phyloP scores from a whole-genome alignment of 1,284 basidiomycete species.

The Tylopilus orsonianus region DNA sequence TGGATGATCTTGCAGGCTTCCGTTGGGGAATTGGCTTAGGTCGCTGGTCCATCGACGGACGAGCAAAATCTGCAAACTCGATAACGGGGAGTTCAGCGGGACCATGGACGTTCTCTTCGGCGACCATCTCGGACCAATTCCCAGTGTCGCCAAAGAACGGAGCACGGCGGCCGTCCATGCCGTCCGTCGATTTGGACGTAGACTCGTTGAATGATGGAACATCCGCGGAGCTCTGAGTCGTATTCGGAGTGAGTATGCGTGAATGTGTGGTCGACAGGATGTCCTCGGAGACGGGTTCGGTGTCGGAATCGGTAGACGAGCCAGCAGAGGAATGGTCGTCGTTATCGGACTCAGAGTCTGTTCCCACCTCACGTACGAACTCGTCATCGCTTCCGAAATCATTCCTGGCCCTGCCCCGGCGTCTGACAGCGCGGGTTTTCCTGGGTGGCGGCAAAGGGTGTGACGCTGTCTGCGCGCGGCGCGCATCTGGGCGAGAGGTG shows the following conservation, averaged over 20 bases:
- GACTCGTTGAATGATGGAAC: constrained; percentile 29
- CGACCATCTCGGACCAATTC: constrained; percentile 82
- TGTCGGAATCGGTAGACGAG: constrained; percentile 67
- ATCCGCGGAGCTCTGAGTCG: constrained; percentile 57
- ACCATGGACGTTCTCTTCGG: constrained; percentile 61
- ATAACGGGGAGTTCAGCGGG: constrained; percentile 71
- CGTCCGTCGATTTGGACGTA: constrained; percentile 24
- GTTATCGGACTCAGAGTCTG: constrained; percentile 65
- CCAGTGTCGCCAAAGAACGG: constrained; percentile 55
- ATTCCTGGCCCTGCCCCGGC: constrained; percentile 55
- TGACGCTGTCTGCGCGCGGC: constrained; percentile 14
- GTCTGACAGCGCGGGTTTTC: constrained; percentile 46
- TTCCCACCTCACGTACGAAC: constrained; percentile 62
- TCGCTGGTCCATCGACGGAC: constrained; percentile 35
- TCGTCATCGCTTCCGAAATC: constrained; percentile 71
- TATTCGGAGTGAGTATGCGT: constrained; percentile 59
- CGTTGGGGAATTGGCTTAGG: constrained; percentile 34
- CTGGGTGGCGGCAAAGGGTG: constrained; percentile 38
- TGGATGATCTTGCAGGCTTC: constrained; percentile 39
- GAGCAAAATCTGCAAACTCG: constrained; percentile 70
- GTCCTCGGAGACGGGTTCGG: constrained; percentile 63
- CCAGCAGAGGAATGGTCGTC: constrained; percentile 53
- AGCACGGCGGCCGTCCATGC: constrained; percentile 33
- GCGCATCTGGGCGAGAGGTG: constrained; percentile 24
- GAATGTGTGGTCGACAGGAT: constrained; percentile 48